phyloP scores from a whole-genome alignment of 2,329 filamentous ascomycete genomes.

The Talaromyces albobiverticillius region DNA sequence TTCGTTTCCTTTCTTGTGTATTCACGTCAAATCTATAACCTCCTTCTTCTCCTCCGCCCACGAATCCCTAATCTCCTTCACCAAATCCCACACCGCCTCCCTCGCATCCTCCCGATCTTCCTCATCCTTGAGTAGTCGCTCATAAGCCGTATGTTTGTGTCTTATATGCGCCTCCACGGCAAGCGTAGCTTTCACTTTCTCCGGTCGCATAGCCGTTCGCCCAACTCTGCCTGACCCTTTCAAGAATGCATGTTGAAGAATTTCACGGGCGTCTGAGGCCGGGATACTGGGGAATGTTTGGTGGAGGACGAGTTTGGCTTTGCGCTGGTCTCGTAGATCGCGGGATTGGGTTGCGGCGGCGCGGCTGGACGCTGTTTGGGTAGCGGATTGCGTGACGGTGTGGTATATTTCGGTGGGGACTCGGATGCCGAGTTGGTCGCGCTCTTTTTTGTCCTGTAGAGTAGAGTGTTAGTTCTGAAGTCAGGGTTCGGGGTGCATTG shows the following conservation, averaged over 20 bases:
- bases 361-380: conserved; percentile 39
- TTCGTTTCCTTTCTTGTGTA: too few relatives aligned
- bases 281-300: conserved; percentile 40
- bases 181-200: conserved; percentile 34
- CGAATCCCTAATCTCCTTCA: conserved; percentile 26
- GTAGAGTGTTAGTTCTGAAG: conserved; percentile 22
- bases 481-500: too few relatives aligned
- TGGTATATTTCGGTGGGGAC: conserved; percentile 39
- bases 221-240: conserved; percentile 42
- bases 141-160: conserved; percentile 41
- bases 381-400: conserved; percentile 35
- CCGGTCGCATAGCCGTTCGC: conserved; percentile 28
- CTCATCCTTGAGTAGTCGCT: conserved; percentile 27
- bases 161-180: conserved; percentile 45
- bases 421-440: conserved; percentile 39
- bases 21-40: too few relatives aligned
- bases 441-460: conserved; percentile 21
- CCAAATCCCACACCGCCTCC: conserved; percentile 27
- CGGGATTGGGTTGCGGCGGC: conserved; percentile 37
- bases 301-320: conserved; percentile 25
- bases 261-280: conserved; percentile 23
- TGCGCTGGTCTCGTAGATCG: conserved; percentile 29
- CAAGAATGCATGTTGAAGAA: conserved; percentile 40
- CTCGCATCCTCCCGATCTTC: conserved; percentile 27
- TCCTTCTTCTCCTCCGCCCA: conserved; percentile 23